Conservation (phyloP, 345 rosid genomes). For the Raphanus sativus region DNA sequence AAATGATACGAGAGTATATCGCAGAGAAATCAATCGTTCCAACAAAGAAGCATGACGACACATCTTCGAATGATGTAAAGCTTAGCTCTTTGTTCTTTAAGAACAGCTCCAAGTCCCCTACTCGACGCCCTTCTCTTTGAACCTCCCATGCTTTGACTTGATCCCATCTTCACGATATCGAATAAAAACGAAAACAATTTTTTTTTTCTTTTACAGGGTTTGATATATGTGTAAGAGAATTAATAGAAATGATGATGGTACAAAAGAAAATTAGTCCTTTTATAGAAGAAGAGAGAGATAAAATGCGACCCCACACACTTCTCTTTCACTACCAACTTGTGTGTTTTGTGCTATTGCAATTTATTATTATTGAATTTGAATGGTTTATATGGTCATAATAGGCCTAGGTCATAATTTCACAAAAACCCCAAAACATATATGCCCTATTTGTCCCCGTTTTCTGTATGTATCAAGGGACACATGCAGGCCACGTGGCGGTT, state of each 20-base stretch:
- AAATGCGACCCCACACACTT: constrained; percentile 30
- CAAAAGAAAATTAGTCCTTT: not conserved
- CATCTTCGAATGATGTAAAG: constrained; percentile 88
- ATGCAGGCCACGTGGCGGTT: constrained; percentile 20
- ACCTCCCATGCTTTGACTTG: constrained; percentile 53
- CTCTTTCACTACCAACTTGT: constrained; percentile 39
- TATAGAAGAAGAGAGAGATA: constrained; percentile 32
- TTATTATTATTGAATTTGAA: constrained; percentile 21
- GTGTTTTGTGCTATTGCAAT: constrained; percentile 24
- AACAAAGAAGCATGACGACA: constrained; percentile 82
- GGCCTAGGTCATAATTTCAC: constrained; percentile 38
- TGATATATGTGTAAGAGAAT: constrained; percentile 13
- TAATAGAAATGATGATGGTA: constrained; percentile 20
- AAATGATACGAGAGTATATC: not conserved
- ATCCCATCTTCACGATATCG: constrained; percentile 34
- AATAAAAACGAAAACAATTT: not conserved
- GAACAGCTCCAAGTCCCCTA: constrained; percentile 67
- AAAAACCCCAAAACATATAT: constrained; percentile 33
- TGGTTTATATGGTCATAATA: constrained; percentile 33
- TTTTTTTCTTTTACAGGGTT: constrained; percentile 13
- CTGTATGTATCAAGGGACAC: not conserved
- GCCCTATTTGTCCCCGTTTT: constrained; percentile 40
- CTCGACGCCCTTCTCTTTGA: constrained; percentile 74
- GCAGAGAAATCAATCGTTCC: constrained; percentile 56
- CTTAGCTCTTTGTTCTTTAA: constrained; percentile 80